Evolutionary conservation across 441 rosid species (phyloP).

Genomic region (Hura crepitans): DNA sequence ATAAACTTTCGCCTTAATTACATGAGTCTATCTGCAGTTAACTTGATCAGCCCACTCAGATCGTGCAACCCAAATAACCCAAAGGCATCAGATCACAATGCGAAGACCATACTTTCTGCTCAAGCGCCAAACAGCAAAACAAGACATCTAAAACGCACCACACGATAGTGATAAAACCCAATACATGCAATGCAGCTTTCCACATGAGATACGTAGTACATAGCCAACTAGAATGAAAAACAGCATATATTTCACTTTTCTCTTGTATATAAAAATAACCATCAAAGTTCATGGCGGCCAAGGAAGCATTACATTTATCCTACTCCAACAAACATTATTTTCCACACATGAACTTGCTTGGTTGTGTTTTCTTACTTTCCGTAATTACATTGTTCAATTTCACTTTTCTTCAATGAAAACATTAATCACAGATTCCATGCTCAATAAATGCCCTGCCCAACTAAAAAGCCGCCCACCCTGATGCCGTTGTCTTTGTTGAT

Average conservation of each 20-base stretch:
- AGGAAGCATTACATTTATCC: conserved; percentile 14
- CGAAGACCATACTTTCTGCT: not conserved
- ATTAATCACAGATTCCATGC: conserved; percentile 25
- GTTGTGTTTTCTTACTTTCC: conserved; percentile 24
- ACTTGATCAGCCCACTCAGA: too few species aligned
- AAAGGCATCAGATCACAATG: not conserved
- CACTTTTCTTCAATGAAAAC: conserved; percentile 15
- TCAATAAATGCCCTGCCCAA: conserved; percentile 20
- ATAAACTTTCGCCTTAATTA: too few species aligned
- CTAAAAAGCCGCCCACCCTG: conserved; percentile 97
- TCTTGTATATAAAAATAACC: conserved; percentile 16
- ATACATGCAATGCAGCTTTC: not conserved
- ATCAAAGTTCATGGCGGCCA: conserved; percentile 10
- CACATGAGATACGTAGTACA: not conserved
- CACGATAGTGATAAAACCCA: not conserved
- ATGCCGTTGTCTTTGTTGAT: conserved; percentile 53
- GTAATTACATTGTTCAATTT: conserved; percentile 16
- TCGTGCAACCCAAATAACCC: too few species aligned
- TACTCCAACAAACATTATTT: conserved; percentile 27
- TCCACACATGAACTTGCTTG: conserved; percentile 28
- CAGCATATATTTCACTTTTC: conserved; percentile 17
- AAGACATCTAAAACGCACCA: not conserved
- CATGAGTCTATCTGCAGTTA: too few species aligned
- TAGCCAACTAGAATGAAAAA: not conserved
- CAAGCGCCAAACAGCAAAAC: not conserved